Percentiles rank a stretch among this genome's conserved stretches.
These are phyloP conservation scores for Nepenthes gracilis DNA, from an alignment of 148 eudicot genomes.

Conservation along the genomic window DNA sequence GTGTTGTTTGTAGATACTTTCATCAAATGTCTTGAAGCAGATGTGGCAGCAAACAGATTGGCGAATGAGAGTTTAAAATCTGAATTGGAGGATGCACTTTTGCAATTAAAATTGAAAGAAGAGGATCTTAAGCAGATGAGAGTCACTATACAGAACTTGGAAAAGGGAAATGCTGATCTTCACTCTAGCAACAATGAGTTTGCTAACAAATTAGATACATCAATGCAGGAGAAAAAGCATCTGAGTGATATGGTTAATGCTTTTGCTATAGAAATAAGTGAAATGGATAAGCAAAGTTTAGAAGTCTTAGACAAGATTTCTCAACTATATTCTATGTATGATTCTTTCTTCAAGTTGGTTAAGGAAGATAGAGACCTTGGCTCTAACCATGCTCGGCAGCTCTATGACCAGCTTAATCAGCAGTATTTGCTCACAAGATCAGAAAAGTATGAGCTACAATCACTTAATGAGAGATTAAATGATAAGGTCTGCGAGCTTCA, in stretches of 20 bases:
- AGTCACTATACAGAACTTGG: slow-evolving; percentile 34
- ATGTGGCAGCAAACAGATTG: slow-evolving; percentile 30
- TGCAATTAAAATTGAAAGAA: slow-evolving; percentile 48
- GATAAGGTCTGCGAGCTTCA: slow-evolving; percentile 55
- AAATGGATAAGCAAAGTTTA: slow-evolving; percentile 59
- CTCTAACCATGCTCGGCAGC: slow-evolving; percentile 33
- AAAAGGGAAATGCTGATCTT: slow-evolving; percentile 53
- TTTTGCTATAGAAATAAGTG: slow-evolving; percentile 37
- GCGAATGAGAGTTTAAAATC: slow-evolving; percentile 41
- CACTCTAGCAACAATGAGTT: slow-evolving; percentile 35
- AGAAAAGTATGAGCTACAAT: slow-evolving; percentile 50
- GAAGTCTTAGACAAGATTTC: slow-evolving; percentile 38
- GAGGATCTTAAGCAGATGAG: slow-evolving; percentile 38
- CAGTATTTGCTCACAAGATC: slow-evolving; percentile 31
- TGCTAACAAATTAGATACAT: slow-evolving; percentile 34
- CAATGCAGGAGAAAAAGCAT: slow-evolving; percentile 49
- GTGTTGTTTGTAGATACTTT: slow-evolving; percentile 42
- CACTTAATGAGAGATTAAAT: slow-evolving; percentile 42
- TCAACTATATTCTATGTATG: slow-evolving; percentile 40
- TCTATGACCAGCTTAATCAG: slow-evolving; percentile 46
- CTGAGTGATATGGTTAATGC: slow-evolving; percentile 46
- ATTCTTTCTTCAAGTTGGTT: slow-evolving; percentile 34
- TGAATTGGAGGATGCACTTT: slow-evolving; percentile 36
- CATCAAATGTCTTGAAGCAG: slow-evolving; percentile 54
- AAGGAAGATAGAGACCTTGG: slow-evolving; percentile 45